Evolutionary conservation across 768 basidiomycete genomes (phyloP), one percentile per base, ranked within the genome.

Genomic region (Wakefieldia striispora): DNA sequence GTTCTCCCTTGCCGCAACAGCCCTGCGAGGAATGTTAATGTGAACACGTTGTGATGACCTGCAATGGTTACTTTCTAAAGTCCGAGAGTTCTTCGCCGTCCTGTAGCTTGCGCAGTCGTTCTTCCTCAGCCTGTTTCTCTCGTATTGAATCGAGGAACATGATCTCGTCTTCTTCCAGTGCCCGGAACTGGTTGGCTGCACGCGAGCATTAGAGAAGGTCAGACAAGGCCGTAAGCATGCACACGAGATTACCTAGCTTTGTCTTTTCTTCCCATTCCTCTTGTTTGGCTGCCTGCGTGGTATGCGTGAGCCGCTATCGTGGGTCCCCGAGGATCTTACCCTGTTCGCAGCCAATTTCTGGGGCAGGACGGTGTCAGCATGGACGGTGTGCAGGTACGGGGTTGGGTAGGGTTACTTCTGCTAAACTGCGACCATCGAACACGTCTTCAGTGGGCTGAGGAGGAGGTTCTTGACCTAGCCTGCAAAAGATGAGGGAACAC

Each of bases 231-330:
- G 37, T 40, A 20, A 39, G 34, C 21, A 40, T 20, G 35, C 23
- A 16, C n/a, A 51, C 62, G 21, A 49, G 37, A 41, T 58, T 53
- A 70, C 69, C 77, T 70, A 93, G 79, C 66, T 91, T 91, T 52
- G 82, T 89, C 65, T 88, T 88, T 66, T 91, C 88, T 64, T 93
- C 91, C 88, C 89, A 93, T 81, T 93, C 88, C 67, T 93, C 91
- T 70, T 93, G 89, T 67, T 92, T 91, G 56, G 88, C 89, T 61
- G 84, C 82, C 88, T 91, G 56, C 17, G 42, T 2, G 31, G 38
- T 39, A 20, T 48, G 37, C 46, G 27, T 65, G 47, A 61, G 37
- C 39, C 45, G 39, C 27, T 41, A 27, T 17, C 42, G 43, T 31
- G 47, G 39, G 47, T 19, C 6, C 36, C 31, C 45, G 26, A 37